These are phyloP conservation scores for Phytophthora syringae DNA, from an alignment of 352 stramenopile species.

Conservation along the genomic window DNA sequence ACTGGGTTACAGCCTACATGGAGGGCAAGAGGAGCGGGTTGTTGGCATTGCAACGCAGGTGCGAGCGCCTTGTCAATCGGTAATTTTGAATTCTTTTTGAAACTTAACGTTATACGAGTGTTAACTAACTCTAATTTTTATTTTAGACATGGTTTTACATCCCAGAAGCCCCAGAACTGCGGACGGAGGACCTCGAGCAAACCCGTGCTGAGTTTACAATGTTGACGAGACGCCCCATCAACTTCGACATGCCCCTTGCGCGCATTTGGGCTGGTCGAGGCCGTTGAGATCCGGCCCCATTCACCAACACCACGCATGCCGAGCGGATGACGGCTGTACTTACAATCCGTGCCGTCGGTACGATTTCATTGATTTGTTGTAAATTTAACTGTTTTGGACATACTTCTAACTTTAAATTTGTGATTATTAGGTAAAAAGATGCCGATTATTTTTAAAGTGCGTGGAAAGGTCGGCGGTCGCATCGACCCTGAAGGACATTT, in stretches of 20 bases:
- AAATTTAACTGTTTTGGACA: too few relatives aligned
- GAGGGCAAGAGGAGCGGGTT: background rate
- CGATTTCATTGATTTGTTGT: too few relatives aligned
- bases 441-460: conserved; percentile 2
- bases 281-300: background rate
- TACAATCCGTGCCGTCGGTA: background rate
- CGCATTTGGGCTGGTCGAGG: conserved; percentile 1
- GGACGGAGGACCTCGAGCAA: background rate
- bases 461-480: background rate
- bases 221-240: conserved; percentile 6
- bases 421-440: conserved; percentile 6
- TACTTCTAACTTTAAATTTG: too few relatives aligned
- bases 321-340: background rate
- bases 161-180: too few relatives aligned
- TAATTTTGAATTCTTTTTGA: background rate
- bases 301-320: background rate
- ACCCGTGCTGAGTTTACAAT: conserved; percentile 2
- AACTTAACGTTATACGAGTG: background rate
- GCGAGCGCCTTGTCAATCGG: background rate
- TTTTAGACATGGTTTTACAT: too few relatives aligned
- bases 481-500: conserved; percentile 3
- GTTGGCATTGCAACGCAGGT: background rate
- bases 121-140: too few relatives aligned
- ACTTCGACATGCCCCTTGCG: conserved; percentile 7
- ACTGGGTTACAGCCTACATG: background rate